Evolutionary conservation across 2,329 filamentous ascomycete species (phyloP).

Genomic region (Escovopsis sp.): DNA sequence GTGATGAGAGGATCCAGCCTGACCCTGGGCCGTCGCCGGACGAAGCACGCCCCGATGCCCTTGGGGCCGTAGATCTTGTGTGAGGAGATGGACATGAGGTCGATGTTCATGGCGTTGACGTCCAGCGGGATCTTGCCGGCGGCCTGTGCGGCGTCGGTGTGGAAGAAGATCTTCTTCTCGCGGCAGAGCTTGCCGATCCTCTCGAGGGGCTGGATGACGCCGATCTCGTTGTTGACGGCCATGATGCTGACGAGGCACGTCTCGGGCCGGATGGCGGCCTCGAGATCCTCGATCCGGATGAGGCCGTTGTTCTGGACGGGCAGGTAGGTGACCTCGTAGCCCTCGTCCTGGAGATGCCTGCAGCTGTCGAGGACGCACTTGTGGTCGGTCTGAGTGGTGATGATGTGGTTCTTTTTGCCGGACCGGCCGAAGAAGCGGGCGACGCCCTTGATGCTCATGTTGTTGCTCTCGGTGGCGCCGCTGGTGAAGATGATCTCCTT

Average conservation of each 20-base stretch:
- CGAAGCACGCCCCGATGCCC: constrained; percentile 91
- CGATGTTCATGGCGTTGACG: constrained; percentile 95
- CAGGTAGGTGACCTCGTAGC: constrained; percentile 92
- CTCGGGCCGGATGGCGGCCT: constrained; percentile 79
- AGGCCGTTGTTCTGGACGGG: constrained; percentile 81
- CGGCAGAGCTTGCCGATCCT: constrained; percentile 89
- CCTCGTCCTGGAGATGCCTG: constrained; percentile 89
- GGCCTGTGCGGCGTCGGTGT: constrained; percentile 90
- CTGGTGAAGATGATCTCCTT: constrained; percentile 99
- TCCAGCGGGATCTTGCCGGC: constrained; percentile 97
- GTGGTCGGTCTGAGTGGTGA: constrained; percentile 95
- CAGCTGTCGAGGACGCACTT: constrained; percentile 98
- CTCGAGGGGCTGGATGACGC: constrained; percentile 91
- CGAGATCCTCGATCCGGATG: constrained; percentile 67
- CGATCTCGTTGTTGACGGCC: constrained; percentile 99
- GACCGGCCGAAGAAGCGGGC: constrained; percentile 84
- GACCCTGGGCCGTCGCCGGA: constrained; percentile 81
- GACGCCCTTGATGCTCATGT: constrained; percentile 98
- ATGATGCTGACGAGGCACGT: constrained; percentile 92
- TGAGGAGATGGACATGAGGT: constrained; percentile 95
- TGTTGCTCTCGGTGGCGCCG: constrained; percentile 95
- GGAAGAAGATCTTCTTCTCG: constrained; percentile 90
- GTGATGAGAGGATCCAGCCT: constrained; percentile 92
- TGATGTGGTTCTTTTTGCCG: constrained; percentile 96
- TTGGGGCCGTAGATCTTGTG: constrained; percentile 99